These are phyloP conservation scores for Cryptococcus sp. DNA, from an alignment of 1,284 basidiomycete genomes.

Conservation along the genomic window DNA sequence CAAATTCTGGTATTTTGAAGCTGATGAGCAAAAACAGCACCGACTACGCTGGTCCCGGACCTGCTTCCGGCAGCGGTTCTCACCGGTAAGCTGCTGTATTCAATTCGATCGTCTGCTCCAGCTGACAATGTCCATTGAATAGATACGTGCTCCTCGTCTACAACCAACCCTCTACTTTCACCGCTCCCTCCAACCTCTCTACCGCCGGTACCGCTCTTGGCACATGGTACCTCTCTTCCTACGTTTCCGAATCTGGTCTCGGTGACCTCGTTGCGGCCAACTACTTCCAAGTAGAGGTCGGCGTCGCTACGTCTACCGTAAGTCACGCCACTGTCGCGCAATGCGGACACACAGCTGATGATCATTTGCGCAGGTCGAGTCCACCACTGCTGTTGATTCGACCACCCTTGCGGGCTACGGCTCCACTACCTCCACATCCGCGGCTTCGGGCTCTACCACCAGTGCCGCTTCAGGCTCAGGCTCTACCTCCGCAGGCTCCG, in stretches of 20 bases:
- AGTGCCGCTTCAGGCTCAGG: constrained; percentile 31
- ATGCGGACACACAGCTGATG: background rate
- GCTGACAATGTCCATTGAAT: background rate
- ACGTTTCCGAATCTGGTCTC: constrained; percentile 47
- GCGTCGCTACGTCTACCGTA: constrained; percentile 60
- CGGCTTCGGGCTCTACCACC: constrained; percentile 21
- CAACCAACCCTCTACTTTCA: constrained; percentile 62
- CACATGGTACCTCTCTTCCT: constrained; percentile 56
- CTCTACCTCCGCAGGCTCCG: constrained; percentile 5
- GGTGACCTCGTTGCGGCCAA: constrained; percentile 55
- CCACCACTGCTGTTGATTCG: constrained; percentile 65
- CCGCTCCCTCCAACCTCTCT: constrained; percentile 63
- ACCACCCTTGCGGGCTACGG: constrained; percentile 57
- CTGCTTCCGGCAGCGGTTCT: constrained; percentile 65
- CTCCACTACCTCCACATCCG: constrained; percentile 27
- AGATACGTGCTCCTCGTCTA: constrained; percentile 71
- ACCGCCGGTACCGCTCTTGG: constrained; percentile 61
- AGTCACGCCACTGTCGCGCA: constrained; percentile 8
- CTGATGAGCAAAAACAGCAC: constrained; percentile 55
- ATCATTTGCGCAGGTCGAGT: constrained; percentile 49
- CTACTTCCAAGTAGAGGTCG: constrained; percentile 75
- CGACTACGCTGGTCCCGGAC: constrained; percentile 71
- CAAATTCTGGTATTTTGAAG: background rate
- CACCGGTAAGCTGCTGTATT: constrained; percentile 56
- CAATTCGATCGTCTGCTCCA: background rate